These are phyloP conservation scores for Ceratobasidium sp. DNA, from an alignment of 1,284 basidiomycete species.

Conservation along the genomic window DNA sequence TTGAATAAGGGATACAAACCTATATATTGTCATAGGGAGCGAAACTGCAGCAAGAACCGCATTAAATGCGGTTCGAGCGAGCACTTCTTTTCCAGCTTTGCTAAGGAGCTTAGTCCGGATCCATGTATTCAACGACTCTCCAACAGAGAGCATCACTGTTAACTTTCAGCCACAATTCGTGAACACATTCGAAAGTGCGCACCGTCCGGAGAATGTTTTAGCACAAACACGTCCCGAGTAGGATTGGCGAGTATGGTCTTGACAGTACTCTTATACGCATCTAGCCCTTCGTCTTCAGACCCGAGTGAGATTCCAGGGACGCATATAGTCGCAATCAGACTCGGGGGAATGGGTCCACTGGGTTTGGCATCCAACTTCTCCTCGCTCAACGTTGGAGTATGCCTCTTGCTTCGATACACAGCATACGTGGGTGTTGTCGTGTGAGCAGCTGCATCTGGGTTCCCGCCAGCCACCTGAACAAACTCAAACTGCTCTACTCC, in stretches of 20 bases:
- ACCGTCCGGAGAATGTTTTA: conserved; percentile 46
- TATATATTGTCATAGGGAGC: conserved; percentile 53
- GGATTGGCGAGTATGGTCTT: conserved; percentile 34
- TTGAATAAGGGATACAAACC: conserved; percentile 2
- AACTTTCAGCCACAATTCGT: conserved; percentile 49
- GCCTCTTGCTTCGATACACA: not conserved
- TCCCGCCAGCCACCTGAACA: conserved; percentile 51
- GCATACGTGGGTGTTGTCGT: not conserved
- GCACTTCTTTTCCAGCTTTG: conserved; percentile 54
- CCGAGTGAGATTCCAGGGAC: conserved; percentile 55
- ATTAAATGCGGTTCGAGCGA: conserved; percentile 59
- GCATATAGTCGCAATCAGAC: conserved; percentile 50
- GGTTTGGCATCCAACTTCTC: not conserved
- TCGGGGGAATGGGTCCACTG: conserved; percentile 7
- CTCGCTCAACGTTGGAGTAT: not conserved
- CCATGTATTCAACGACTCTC: conserved; percentile 53
- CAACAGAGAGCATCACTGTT: conserved; percentile 52
- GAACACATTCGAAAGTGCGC: conserved; percentile 52
- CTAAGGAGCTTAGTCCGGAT: conserved; percentile 49
- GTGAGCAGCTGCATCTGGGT: conserved; percentile 16
- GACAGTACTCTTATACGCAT: conserved; percentile 46
- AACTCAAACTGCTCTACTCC: conserved; percentile 58
- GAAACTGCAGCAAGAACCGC: conserved; percentile 60
- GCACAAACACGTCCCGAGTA: conserved; percentile 40
- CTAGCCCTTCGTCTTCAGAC: conserved; percentile 51